Conservation (phyloP, 2,329 filamentous ascomycete species). For the Westerdykella aurantiaca region DNA sequence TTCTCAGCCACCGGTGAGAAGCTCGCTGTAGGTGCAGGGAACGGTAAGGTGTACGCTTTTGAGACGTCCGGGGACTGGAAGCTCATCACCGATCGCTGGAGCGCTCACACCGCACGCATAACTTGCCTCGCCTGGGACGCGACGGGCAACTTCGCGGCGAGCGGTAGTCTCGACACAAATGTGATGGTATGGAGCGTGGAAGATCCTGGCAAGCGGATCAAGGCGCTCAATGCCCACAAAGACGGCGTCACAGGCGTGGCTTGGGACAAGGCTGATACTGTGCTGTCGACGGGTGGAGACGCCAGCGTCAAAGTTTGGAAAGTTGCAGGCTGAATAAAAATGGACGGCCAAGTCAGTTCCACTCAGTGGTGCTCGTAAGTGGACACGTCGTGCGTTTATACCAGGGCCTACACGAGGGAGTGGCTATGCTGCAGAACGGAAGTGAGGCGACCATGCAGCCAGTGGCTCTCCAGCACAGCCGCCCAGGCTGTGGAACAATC, state of each 20-base stretch:
- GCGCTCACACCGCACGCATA: constrained; percentile 63
- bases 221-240: constrained; percentile 85
- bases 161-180: constrained; percentile 83
- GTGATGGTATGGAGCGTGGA: constrained; percentile 85
- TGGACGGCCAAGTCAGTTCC: too few relatives aligned
- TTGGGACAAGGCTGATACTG: constrained; percentile 62
- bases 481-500: too few relatives aligned
- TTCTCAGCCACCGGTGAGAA: constrained; percentile 75
- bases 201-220: constrained; percentile 77
- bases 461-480: too few relatives aligned
- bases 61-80: constrained; percentile 56
- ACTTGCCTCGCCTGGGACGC: constrained; percentile 71
- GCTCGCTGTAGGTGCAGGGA: constrained; percentile 74
- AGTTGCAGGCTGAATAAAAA: constrained; percentile 16
- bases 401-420: too few relatives aligned
- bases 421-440: too few relatives aligned
- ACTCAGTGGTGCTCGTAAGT: too few relatives aligned
- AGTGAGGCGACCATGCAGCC: too few relatives aligned
- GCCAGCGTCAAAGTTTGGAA: constrained; percentile 87
- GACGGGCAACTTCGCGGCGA: constrained; percentile 69
- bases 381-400: too few relatives aligned
- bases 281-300: constrained; percentile 80
- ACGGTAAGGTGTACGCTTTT: constrained; percentile 85
- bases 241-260: constrained; percentile 85
- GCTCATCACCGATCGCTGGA: constrained; percentile 74